Evolutionary conservation across 2,329 filamentous ascomycete species (phyloP), one percentile per base, ranked within the genome.

Genomic region (Pezicula rhizophila): DNA sequence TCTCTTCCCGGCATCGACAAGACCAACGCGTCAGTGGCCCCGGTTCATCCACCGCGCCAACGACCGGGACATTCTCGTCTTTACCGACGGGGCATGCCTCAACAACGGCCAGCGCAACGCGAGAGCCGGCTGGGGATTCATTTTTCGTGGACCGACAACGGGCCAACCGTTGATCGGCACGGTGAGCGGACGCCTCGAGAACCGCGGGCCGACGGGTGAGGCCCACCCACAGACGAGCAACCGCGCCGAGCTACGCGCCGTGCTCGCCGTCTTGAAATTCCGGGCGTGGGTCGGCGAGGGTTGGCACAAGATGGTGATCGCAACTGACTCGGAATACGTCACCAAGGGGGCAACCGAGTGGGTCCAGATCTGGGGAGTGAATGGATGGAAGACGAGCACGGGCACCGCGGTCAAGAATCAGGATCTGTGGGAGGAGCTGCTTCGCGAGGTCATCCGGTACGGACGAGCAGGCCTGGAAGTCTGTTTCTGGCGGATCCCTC

Each of bases 161-260:
- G 56, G 26, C 52, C 52, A 4, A 66, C 63, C 12, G 3, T 14
- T 14, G 12, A 37, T 14, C 5, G 34, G 34, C 15, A 37, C 15
- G 3, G 20, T 23, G 3, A 15, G 14, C 5, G 42, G 23, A 45
- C 68, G 66, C 12, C 64, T 78, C 4, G 75, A 78, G 58, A 58
- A 53, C 3, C 46, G 61, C 33, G 73, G 75, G 0, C 73, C 72
- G 3, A 70, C 60, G 42, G 71, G 68, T 14, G 60, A 68, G 18
- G 14, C 45, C 0, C 48, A 60, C 39, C 44, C 53, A 6, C 71
- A 74, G 51, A 78, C 68, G 17, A 79, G 69, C 64, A 76, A 79
- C 54, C 68, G 77, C 5, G 78, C 78, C 3, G 75, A 80, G 58
- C 69, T 82, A 6, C 77, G 76, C 11, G 77, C 76, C 5, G 73